Percentiles rank a stretch among this genome's conserved stretches.
These are phyloP conservation scores for Cajanus cajan DNA, from an alignment of 306 rosid genomes.

Conservation along the genomic window DNA sequence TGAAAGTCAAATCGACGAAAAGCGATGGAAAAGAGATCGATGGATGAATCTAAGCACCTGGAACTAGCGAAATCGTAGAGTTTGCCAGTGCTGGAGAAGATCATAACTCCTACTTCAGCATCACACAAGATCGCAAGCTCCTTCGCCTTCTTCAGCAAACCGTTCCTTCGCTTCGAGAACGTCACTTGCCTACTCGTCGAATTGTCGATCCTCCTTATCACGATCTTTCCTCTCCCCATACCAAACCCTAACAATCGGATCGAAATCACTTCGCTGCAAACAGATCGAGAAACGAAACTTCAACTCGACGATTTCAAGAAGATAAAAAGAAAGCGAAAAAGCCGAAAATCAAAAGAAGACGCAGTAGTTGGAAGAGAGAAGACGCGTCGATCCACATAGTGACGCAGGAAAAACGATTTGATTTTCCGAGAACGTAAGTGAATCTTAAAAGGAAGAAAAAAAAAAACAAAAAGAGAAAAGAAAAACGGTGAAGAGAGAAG, in stretches of 20 bases:
- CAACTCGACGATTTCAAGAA: neutral
- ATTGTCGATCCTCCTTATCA: constrained; percentile 91
- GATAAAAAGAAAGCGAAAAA: neutral
- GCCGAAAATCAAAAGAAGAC: neutral
- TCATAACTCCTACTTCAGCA: constrained; percentile 85
- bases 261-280: constrained; percentile 15
- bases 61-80: constrained; percentile 82
- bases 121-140: constrained; percentile 90
- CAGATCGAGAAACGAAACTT: constrained; percentile 16
- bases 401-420: neutral
- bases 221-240: constrained; percentile 98
- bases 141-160: constrained; percentile 89
- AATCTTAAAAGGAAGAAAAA: constrained; percentile 5
- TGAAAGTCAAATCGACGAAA: neutral
- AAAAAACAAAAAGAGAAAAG: too few relatives aligned
- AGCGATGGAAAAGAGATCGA: constrained; percentile 19
- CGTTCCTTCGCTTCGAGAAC: constrained; percentile 83
- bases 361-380: neutral
- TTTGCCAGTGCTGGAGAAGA: constrained; percentile 89
- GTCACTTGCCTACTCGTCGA: constrained; percentile 93
- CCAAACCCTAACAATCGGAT: constrained; percentile 35
- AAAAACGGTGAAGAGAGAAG: neutral
- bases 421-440: constrained; percentile 37
- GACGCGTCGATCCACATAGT: constrained; percentile 5
- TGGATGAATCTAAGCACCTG: constrained; percentile 44